Evolutionary conservation across 2,329 filamentous ascomycete genomes (phyloP), one percentile per base, ranked within the genome.

Genomic region (Claviceps fusiformis): DNA sequence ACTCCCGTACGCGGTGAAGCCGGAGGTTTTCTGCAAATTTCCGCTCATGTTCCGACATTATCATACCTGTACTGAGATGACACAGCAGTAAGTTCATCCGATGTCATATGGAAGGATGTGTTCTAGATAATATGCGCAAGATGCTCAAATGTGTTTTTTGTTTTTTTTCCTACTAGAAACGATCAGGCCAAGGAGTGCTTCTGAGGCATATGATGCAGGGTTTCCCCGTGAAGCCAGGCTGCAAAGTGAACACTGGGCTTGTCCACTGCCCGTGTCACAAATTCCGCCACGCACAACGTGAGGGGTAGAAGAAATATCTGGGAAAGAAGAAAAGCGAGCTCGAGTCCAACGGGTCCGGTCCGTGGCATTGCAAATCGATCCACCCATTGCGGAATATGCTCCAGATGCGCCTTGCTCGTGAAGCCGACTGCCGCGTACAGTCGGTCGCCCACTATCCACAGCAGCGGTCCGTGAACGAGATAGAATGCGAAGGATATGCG

Each of bases 401-500:
- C 63, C 33, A 71, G 63, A 58, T 83, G 75, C 15, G 71, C 67
- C 1, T 73, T 68, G 49, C 75, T 74, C 3, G 68, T 62, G 71
- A 78, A 83, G 10, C 85, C 84, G 0, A 75, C 73, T 8, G 80
- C 79, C 5, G 77, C 73, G 65, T 87, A 87, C 1, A 88, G 29
- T 44, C 83, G 71, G 63, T 87, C 81, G 3, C 81, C 83, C 1
- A 85, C 53, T 0, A 73, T 73, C 72, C 73, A 78, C 0, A 86
- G 68, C 1, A 86, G 65, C 0, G 82, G 82, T 0, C 82, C 82
- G 59, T 86, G 83, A 11, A 85, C 73, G 9, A 86, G 70, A 65
- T 86, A 86, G 10, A 86, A 68, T 1, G 78, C 73, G 62, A 78
- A 86, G 0, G 80, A 84, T 54, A 85, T 73, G 50, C 77, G 75